These are phyloP conservation scores for Pseudogymnoascus verrucosus DNA, from an alignment of 2,329 filamentous ascomycete genomes.

Conservation along the genomic window DNA sequence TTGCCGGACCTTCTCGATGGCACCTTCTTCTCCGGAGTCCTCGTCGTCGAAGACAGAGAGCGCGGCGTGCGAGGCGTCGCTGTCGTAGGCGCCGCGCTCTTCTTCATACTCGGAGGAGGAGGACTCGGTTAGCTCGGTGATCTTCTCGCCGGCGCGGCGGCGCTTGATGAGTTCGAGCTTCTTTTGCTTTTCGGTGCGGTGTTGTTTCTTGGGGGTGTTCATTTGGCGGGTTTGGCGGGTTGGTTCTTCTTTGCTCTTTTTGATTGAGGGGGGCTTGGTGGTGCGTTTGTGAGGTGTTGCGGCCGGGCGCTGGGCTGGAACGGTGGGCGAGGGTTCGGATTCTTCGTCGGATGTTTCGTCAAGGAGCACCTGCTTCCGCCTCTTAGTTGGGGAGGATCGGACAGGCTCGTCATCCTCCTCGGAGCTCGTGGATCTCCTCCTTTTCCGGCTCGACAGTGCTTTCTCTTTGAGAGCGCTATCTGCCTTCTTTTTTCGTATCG, in stretches of 20 bases:
- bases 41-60: constrained; percentile 45
- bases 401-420: neutral
- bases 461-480: neutral
- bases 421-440: neutral
- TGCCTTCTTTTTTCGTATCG: neutral
- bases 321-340: neutral
- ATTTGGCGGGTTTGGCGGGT: neutral
- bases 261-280: neutral
- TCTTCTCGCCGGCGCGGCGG: constrained; percentile 33
- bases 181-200: constrained; percentile 34
- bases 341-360: neutral
- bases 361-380: neutral
- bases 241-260: neutral
- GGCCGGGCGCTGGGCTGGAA: neutral
- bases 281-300: neutral
- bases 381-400: neutral
- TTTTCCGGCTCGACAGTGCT: neutral
- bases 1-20: constrained; percentile 12
- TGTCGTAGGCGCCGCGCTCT: constrained; percentile 16
- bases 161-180: constrained; percentile 33
- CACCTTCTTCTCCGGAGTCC: constrained; percentile 34
- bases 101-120: constrained; percentile 16
- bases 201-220: constrained; percentile 16
- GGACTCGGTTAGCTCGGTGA: constrained; percentile 30
- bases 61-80: constrained; percentile 27